These are phyloP conservation scores for Hyphopichia khmerensis DNA, from an alignment of 1,139 yeast species.

Conservation along the genomic window DNA sequence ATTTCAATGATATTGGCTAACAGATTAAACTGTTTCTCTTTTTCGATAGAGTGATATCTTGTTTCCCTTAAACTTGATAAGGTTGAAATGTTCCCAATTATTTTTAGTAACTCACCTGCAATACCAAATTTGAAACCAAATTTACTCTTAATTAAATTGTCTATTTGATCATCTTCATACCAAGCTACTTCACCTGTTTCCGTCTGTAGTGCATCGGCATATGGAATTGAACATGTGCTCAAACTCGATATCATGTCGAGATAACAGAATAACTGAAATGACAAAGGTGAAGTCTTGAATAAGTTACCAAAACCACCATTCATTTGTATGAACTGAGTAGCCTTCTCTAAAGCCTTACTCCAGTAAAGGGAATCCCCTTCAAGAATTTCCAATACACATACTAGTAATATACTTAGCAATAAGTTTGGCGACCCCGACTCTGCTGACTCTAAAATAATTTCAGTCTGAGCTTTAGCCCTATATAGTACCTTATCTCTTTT, in stretches of 20 bases:
- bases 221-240: conserved; percentile 19
- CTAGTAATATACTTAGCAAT: conserved; percentile 13
- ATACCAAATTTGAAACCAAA: conserved; percentile 22
- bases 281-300: conserved; percentile 14
- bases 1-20: conserved; percentile 18
- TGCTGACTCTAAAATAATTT: conserved; percentile 10
- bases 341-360: conserved; percentile 18
- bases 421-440: conserved; percentile 12
- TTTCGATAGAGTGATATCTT: conserved; percentile 11
- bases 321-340: conserved; percentile 14
- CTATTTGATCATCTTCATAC: conserved; percentile 16
- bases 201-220: conserved; percentile 10
- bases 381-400: conserved; percentile 17
- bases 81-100: conserved; percentile 22
- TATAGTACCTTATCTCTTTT: conserved; percentile 14
- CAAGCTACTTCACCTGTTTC: conserved; percentile 6
- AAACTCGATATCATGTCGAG: conserved; percentile 18
- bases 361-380: conserved; percentile 19
- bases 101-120: conserved; percentile 20
- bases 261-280: conserved; percentile 20
- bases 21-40: conserved; percentile 15
- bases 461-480: conserved; percentile 15
- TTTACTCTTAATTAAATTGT: conserved; percentile 15
- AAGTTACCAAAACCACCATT: conserved; percentile 17
- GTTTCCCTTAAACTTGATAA: conserved; percentile 15